Base-by-base conservation (phyloP, 1,284 basidiomycete genomes). In the Inonotus hispidus region DNA sequence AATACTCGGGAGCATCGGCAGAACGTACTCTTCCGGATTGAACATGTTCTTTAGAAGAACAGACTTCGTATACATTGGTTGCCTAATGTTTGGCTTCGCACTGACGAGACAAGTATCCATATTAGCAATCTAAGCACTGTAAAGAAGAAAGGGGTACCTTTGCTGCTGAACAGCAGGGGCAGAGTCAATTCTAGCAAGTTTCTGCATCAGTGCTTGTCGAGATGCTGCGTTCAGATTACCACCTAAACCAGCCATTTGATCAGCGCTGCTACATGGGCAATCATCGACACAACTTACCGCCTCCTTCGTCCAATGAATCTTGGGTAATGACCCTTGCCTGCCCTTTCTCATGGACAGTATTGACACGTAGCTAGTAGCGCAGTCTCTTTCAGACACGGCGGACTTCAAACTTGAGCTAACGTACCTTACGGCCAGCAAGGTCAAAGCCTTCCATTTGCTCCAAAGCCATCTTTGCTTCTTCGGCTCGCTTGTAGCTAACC, bases 401-500 rank as follows among this genome's bases (percentile, higher is more conserved):
- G 21, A 16, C 13, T 55, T n/a, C n/a, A 32, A 32, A 16, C 54
- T 41, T 29, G 14, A 61, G 43, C 38, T 32, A 37, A 76, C 88
- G 64, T 70, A 94, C 92, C 60, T 88, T 90, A 63, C 96, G 85
- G 52, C 95, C 97, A 52, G 97, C 96, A 56, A 99, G 82, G 69
- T 97, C 94, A 71, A 99, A 98, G 11, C 93, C 93, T 78, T 98
- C 94, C 95, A 99, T 98, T 67, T 97, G 93, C 70, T 98, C 94
- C 43, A 96, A 77, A 16, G 96, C 96, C 86, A 95, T 95, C 72
- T 92, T 90, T 19, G 97, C 96, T 71, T 98, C 92, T 69, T 94
- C 90, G 16, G 86, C 78, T 54, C 91, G 82, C 70, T 93, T 92
- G 74, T 94, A 97, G 73, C 92, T 93, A 60, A 25, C 54, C 58